Evolutionary conservation across 2,329 filamentous ascomycete species (phyloP).

Genomic region (Colletotrichum gloeosporioides): DNA sequence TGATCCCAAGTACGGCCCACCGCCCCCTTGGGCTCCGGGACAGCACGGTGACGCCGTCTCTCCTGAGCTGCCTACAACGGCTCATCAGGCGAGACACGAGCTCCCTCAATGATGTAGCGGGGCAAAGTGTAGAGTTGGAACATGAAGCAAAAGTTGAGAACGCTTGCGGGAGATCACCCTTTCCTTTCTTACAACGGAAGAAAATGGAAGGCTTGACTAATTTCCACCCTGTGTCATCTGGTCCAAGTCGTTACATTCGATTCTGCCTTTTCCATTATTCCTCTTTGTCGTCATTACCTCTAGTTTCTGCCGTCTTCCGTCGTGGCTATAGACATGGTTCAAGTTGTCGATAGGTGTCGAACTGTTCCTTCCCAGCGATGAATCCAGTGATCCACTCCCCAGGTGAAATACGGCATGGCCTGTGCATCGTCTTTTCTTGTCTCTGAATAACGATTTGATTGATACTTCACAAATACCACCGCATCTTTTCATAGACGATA

Average conservation of each 20-base stretch:
- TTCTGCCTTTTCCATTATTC: neutral
- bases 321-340: accelerated
- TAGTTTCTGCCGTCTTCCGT: accelerated
- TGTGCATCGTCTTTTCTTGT: too few species aligned
- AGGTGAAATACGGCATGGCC: neutral
- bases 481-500: too few species aligned
- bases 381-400: accelerated
- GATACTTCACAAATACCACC: too few species aligned
- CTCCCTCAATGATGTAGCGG: neutral
- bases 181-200: accelerated
- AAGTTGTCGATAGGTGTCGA: accelerated
- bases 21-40: neutral
- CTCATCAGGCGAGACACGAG: neutral
- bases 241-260: neutral
- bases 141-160: neutral
- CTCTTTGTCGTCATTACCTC: accelerated
- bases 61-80: neutral
- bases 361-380: neutral
- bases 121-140: neutral
- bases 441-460: too few species aligned
- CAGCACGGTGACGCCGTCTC: neutral
- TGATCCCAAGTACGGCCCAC: neutral
- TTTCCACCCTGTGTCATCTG: neutral
- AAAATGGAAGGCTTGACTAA: neutral
- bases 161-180: accelerated